These are phyloP conservation scores for Eimeria necatrix DNA, from an alignment of 169 alveolate species.

Conservation along the genomic window DNA sequence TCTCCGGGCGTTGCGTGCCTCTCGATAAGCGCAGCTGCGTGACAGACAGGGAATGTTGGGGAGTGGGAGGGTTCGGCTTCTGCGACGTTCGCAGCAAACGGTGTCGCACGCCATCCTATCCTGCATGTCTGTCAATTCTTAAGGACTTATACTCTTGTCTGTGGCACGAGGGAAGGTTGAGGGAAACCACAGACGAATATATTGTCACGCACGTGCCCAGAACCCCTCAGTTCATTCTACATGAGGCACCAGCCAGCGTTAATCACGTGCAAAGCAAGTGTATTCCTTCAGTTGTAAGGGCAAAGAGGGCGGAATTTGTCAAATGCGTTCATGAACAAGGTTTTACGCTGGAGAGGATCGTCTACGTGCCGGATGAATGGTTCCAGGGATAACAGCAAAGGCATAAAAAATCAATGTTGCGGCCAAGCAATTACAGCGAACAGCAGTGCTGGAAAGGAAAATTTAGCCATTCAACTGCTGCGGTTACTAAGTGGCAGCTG, in stretches of 20 bases:
- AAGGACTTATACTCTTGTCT: slow-evolving; percentile 21
- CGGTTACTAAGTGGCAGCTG: too few relatives aligned
- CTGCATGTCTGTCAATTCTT: slow-evolving; percentile 7
- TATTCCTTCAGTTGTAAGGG: background rate
- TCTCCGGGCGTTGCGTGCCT: slow-evolving; percentile 25
- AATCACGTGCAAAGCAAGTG: slow-evolving; percentile 36
- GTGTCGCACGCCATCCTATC: slow-evolving; percentile 37
- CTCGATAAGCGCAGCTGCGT: slow-evolving; percentile 17
- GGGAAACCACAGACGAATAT: slow-evolving; percentile 12
- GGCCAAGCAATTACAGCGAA: too few relatives aligned
- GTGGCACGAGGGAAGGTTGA: slow-evolving; percentile 35
- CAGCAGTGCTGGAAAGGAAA: too few relatives aligned
- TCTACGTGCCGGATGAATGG: slow-evolving; percentile 38
- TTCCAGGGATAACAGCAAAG: background rate
- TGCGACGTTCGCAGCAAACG: slow-evolving; percentile 18
- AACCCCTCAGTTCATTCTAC: slow-evolving; percentile 16
- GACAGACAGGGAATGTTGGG: slow-evolving; percentile 49
- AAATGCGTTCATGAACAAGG: slow-evolving; percentile 43
- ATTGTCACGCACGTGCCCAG: slow-evolving; percentile 3
- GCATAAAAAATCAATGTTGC: too few relatives aligned
- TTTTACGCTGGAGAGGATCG: slow-evolving; percentile 37
- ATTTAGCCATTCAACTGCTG: too few relatives aligned
- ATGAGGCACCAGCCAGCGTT: slow-evolving; percentile 25
- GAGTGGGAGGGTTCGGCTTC: slow-evolving; percentile 49
- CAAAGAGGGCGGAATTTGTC: slow-evolving; percentile 19